Evolutionary conservation across 1,284 basidiomycete species (phyloP).

Genomic region (Leccinum variabile): DNA sequence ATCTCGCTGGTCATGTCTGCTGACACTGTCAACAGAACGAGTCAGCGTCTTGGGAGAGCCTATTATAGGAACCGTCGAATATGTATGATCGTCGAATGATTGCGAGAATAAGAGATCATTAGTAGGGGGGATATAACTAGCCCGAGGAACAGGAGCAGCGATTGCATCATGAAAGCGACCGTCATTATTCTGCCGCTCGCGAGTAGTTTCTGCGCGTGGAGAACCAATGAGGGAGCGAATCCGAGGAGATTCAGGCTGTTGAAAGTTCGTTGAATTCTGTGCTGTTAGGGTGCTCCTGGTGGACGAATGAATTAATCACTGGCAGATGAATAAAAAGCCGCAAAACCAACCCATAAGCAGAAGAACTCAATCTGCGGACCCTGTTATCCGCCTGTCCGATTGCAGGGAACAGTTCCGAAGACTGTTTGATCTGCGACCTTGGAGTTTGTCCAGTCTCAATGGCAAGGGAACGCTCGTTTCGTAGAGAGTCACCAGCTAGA

Average conservation of each 20-base stretch:
- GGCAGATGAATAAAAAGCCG: not conserved
- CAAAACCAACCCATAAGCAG: conserved; percentile 14
- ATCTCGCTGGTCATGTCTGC: conserved; percentile 3
- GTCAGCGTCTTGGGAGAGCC: not conserved
- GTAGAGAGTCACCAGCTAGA: not conserved
- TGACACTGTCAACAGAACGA: not conserved
- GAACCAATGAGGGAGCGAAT: conserved; percentile 3
- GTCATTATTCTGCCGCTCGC: not conserved
- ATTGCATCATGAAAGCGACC: not conserved
- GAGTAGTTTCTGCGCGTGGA: conserved; percentile 3
- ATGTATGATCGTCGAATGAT: conserved; percentile 9
- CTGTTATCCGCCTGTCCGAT: not conserved
- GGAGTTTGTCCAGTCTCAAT: not conserved
- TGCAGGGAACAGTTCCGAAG: not conserved
- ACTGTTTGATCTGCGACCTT: not conserved
- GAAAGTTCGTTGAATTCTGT: not conserved
- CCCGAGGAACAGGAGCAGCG: conserved; percentile 3
- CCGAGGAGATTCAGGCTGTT: conserved; percentile 4
- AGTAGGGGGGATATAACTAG: conserved; percentile 21
- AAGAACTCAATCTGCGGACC: conserved; percentile 2
- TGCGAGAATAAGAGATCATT: conserved; percentile 17
- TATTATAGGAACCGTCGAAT: not conserved
- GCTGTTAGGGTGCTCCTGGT: conserved; percentile 3
- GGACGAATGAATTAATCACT: conserved; percentile 3
- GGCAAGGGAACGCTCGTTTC: not conserved